These are phyloP conservation scores for Barnettozyma hawaiiensis DNA, from an alignment of 1,139 yeast species.

Conservation along the genomic window DNA sequence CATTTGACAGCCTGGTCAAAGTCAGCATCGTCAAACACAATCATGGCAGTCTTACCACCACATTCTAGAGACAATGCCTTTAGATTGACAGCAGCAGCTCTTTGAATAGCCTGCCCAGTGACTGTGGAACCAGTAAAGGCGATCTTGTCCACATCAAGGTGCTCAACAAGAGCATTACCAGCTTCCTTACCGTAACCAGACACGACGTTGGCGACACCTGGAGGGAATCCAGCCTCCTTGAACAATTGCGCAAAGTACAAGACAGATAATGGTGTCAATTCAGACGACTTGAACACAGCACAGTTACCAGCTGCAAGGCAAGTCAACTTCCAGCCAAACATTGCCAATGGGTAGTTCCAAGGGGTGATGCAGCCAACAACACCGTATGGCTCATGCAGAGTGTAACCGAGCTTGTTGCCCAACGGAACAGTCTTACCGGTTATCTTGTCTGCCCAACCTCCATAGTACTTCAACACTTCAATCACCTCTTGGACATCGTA, in stretches of 20 bases:
- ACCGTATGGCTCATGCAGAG: constrained; percentile 77
- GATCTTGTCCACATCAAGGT: constrained; percentile 52
- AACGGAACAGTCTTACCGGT: constrained; percentile 70
- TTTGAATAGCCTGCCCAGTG: constrained; percentile 58
- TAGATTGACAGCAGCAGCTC: constrained; percentile 52
- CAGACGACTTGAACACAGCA: constrained; percentile 61
- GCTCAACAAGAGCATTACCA: constrained; percentile 54
- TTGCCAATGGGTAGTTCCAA: constrained; percentile 61
- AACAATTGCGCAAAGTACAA: constrained; percentile 49
- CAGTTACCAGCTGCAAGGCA: constrained; percentile 69
- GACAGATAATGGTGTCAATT: constrained; percentile 59
- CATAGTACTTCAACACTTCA: constrained; percentile 61
- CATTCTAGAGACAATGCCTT: constrained; percentile 86
- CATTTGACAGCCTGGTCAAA: constrained; percentile 77
- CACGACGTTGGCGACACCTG: constrained; percentile 60
- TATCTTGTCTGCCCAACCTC: constrained; percentile 86
- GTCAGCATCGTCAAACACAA: constrained; percentile 70
- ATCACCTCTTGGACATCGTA: constrained; percentile 60
- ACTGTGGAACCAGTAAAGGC: constrained; percentile 60
- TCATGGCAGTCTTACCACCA: constrained; percentile 85
- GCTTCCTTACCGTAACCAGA: constrained; percentile 53
- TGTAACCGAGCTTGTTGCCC: constrained; percentile 61
- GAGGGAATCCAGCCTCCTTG: constrained; percentile 64
- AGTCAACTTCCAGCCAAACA: constrained; percentile 69
- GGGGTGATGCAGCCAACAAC: constrained; percentile 76